These are phyloP conservation scores for Gastroboletus turbinatus DNA, from an alignment of 1,284 basidiomycete species.

Conservation along the genomic window DNA sequence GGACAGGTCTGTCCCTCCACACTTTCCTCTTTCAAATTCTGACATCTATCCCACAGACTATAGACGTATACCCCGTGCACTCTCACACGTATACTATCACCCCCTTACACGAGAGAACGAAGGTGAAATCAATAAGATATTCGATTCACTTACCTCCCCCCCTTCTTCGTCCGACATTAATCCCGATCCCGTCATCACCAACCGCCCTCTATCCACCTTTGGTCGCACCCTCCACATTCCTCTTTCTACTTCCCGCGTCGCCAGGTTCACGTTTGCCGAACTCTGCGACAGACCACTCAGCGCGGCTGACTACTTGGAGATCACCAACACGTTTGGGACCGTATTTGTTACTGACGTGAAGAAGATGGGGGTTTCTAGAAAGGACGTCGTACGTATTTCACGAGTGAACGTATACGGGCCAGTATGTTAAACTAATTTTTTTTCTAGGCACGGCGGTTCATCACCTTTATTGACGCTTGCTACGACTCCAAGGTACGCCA, in stretches of 20 bases:
- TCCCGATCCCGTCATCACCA: conserved; percentile 54
- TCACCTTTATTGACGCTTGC: conserved; percentile 96
- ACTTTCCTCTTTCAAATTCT: not conserved
- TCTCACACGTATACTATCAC: conserved; percentile 90
- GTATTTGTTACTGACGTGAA: conserved; percentile 89
- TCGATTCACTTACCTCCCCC: conserved; percentile 63
- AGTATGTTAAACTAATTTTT: not conserved
- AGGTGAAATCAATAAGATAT: conserved; percentile 80
- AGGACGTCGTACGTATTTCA: conserved; percentile 68
- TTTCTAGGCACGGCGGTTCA: conserved; percentile 86
- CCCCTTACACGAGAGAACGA: conserved; percentile 70
- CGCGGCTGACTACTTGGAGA: conserved; percentile 95
- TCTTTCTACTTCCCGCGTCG: conserved; percentile 75
- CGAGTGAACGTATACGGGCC: not conserved
- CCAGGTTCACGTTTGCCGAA: conserved; percentile 85
- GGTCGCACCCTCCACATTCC: conserved; percentile 83
- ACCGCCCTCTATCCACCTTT: conserved; percentile 83
- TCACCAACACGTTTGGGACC: conserved; percentile 85
- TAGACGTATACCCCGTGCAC: conserved; percentile 83
- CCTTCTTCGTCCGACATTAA: conserved; percentile 30
- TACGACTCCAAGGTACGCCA: conserved; percentile 80
- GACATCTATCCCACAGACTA: conserved; percentile 64
- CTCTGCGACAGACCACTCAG: conserved; percentile 89
- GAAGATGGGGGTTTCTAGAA: conserved; percentile 83
- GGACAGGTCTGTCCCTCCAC: conserved; percentile 64